phyloP scores from a whole-genome alignment of 176 grass and related monocot genomes.

The Oryza longistaminata region DNA sequence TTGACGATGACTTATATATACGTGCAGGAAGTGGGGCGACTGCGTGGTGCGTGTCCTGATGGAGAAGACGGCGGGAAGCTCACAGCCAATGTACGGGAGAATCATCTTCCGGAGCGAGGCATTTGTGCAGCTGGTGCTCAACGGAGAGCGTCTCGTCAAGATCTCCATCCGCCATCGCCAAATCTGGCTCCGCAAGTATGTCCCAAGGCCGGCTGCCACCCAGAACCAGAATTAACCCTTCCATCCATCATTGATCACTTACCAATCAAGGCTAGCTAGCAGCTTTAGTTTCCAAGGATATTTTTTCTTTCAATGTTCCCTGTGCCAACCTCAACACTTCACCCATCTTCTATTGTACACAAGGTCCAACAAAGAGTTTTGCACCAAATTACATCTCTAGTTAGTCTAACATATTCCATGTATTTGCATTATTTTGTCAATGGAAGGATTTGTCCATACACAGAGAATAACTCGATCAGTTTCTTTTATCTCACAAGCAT shows the following conservation, averaged over 20 bases:
- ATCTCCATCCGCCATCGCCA: slow-evolving; percentile 24
- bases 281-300: no score
- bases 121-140: slow-evolving; percentile 34
- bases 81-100: slow-evolving; percentile 34
- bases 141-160: neutral
- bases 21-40: slow-evolving; percentile 37
- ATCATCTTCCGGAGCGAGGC: slow-evolving; percentile 43
- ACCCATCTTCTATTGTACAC: no score
- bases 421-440: no score
- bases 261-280: no score
- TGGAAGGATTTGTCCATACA: no score
- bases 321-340: no score
- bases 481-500: no score
- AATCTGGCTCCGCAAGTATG: slow-evolving; percentile 48
- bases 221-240: neutral
- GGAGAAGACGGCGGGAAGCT: slow-evolving; percentile 8
- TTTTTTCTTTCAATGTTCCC: no score
- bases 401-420: no score
- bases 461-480: no score
- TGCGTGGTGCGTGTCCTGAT: slow-evolving; percentile 45
- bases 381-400: no score
- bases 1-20: neutral
- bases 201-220: neutral
- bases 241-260: neutral
- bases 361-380: no score